phyloP scores from a whole-genome alignment of 176 grass and related monocot species.

The Eleusine indica region DNA sequence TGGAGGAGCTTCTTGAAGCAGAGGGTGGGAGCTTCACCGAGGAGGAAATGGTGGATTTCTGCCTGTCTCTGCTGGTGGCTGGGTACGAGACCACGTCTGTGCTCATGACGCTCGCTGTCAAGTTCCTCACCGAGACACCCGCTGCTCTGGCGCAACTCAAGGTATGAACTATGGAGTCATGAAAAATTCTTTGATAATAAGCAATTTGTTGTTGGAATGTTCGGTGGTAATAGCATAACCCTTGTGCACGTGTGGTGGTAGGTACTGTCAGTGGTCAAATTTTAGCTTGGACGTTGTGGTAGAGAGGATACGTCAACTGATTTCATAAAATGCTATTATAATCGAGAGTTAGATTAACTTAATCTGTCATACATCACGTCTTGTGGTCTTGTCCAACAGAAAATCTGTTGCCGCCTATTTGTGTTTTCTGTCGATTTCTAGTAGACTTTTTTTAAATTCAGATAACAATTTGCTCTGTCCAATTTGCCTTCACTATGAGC shows the following conservation, averaged over 20 bases:
- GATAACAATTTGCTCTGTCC: slow-evolving; percentile 15
- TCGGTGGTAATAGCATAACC: slow-evolving; percentile 26
- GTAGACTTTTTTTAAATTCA: not conserved
- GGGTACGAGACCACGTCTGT: slow-evolving; percentile 95
- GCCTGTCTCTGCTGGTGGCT: slow-evolving; percentile 77
- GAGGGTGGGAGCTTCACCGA: slow-evolving; percentile 73
- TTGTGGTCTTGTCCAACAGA: slow-evolving; percentile 20
- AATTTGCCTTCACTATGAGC: slow-evolving; percentile 26
- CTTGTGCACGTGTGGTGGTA: slow-evolving; percentile 47
- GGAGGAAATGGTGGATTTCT: slow-evolving; percentile 97
- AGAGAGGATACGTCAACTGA: slow-evolving; percentile 29
- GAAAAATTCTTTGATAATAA: slow-evolving; percentile 1
- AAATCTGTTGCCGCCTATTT: not conserved
- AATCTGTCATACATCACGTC: slow-evolving; percentile 33
- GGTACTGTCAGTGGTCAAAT: slow-evolving; percentile 39
- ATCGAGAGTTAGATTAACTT: slow-evolving; percentile 14
- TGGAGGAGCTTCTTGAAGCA: slow-evolving; percentile 78
- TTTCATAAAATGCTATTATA: slow-evolving; percentile 27
- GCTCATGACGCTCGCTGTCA: slow-evolving; percentile 90
- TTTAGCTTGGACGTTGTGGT: slow-evolving; percentile 11
- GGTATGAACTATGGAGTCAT: slow-evolving; percentile 36
- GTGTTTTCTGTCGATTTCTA: slow-evolving; percentile 20
- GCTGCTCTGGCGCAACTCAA: slow-evolving; percentile 63
- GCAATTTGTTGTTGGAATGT: slow-evolving; percentile 31
- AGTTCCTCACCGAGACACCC: slow-evolving; percentile 88